phyloP scores from a whole-genome alignment of 768 basidiomycete species.

The Melanogaster broomeanus region DNA sequence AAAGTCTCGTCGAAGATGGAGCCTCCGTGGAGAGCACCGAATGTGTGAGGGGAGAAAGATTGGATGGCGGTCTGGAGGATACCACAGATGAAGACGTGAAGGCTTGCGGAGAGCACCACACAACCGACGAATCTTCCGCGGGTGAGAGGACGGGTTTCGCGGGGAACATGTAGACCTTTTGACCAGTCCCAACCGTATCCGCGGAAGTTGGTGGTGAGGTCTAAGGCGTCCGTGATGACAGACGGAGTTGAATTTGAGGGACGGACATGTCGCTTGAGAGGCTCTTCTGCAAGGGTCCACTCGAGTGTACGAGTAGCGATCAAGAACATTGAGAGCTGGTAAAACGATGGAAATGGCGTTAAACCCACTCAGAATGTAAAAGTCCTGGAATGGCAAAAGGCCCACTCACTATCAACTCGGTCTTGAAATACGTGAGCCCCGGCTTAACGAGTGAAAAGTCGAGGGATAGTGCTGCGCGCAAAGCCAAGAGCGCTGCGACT shows the following conservation, averaged over 20 bases:
- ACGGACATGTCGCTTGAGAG: constrained; percentile 6
- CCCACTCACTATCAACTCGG: constrained; percentile 9
- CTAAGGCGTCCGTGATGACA: constrained; percentile 40
- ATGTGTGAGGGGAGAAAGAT: constrained; percentile 41
- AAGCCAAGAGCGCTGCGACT: constrained; percentile 42
- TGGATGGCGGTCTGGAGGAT: constrained; percentile 49
- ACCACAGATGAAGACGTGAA: constrained; percentile 45
- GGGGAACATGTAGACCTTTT: constrained; percentile 20
- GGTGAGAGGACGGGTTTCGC: constrained; percentile 43
- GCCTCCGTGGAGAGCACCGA: constrained; percentile 28
- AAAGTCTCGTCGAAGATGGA: constrained; percentile 34
- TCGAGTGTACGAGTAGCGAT: constrained; percentile 16
- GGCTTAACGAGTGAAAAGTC: constrained; percentile 5
- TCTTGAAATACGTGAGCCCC: constrained; percentile 1
- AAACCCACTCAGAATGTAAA: too few relatives aligned
- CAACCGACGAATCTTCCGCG: constrained; percentile 37
- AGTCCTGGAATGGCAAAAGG: too few relatives aligned
- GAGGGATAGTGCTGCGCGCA: constrained; percentile 33
- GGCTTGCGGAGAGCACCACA: constrained; percentile 35
- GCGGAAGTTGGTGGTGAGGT: constrained; percentile 52
- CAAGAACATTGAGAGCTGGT: constrained; percentile 14
- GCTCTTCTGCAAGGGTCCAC: constrained; percentile 10
- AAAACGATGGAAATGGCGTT: not conserved
- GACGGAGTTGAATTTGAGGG: not conserved
- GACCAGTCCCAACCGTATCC: constrained; percentile 66